phyloP scores from a whole-genome alignment of 805 yeast genomes.

The Candida nitratophila region DNA sequence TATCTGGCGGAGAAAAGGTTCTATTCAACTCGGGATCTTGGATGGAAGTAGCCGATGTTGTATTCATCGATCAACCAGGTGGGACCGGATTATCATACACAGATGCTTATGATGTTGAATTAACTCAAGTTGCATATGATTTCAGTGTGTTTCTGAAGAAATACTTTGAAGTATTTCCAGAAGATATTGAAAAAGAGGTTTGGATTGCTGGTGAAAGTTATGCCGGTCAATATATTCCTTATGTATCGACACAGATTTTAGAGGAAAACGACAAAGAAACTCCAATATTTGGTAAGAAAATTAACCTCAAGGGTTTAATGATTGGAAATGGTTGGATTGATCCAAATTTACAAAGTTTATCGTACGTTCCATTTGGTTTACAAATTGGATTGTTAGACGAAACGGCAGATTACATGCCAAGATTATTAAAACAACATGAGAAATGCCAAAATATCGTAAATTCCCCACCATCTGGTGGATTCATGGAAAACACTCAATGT shows the following conservation, averaged over 20 bases:
- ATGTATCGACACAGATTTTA: conserved; percentile 60
- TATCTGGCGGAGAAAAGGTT: conserved; percentile 35
- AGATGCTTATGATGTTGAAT: conserved; percentile 45
- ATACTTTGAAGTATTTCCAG: conserved; percentile 69
- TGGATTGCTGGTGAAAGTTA: conserved; percentile 91
- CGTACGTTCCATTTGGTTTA: conserved; percentile 67
- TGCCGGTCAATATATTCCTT: conserved; percentile 96
- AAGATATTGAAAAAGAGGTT: conserved; percentile 54
- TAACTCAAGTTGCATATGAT: conserved; percentile 51
- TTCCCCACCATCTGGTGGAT: conserved; percentile 8
- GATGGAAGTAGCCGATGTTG: conserved; percentile 70
- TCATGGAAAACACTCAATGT: conserved; percentile 27
- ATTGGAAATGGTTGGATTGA: conserved; percentile 96
- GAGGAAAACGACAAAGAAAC: conserved; percentile 32
- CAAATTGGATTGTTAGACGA: conserved; percentile 48
- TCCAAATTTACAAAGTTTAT: conserved; percentile 76
- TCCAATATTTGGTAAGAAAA: conserved; percentile 6
- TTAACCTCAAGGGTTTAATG: conserved; percentile 56
- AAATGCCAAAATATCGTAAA: conserved; percentile 51
- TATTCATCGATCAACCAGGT: conserved; percentile 90
- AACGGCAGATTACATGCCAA: conserved; percentile 31
- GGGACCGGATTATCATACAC: conserved; percentile 86
- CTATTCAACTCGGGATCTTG: conserved; percentile 68
- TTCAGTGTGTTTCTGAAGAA: conserved; percentile 58
- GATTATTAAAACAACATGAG: conserved; percentile 44